Base-by-base conservation (phyloP, 2,329 filamentous ascomycete genomes). In the Colletotrichum phormii region DNA sequence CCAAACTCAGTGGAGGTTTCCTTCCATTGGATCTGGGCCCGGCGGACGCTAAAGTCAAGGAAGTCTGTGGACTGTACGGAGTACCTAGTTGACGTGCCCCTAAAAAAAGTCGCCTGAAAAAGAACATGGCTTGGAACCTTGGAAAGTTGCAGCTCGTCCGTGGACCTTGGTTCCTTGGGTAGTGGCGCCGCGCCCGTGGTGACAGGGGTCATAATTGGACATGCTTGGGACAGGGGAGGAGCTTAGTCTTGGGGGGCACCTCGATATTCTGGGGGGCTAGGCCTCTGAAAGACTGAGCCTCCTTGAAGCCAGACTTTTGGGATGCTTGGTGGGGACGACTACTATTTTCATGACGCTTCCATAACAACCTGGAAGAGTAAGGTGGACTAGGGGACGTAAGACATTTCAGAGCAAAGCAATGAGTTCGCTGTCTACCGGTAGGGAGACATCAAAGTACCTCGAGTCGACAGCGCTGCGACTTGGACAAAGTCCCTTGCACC, bases 151-250 rank as follows among this genome's bases (percentile, higher is more conserved):
- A 31, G 54, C 24, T 9, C 15, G 24, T 12, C 11, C 5, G 51
- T n/a, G 33, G 33, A 55, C n/a, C 29, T 49, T 61, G 42, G 60
- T 35, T 55, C 60, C 70, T 49, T 60, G 58, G 11, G 42, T 33
- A 63, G 58, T 69, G 70, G 59, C 42, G 58, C 54, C 22, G 55
- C 49, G 46, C 66, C 66, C 46, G 37, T 46, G 49, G 18, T n/a
- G 29, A 51, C 70, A 70, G 60, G 70, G 70, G 70, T 64, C 33
- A 7, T 63, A 63, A 68, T 68, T 59, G 64, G 69, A 63, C 24
- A 49, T 54, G 58, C 51, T 58, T 37, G 33, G 46, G 18, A 13
- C 31, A 51, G 26, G 42, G 42, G 12, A 53, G 29, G 29, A 37
- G 22, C 29, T 64, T 54, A 29, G 26, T 49, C 37, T 63, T 13